A percentile compares a stretch with the other conserved stretches of the same genome.
These are phyloP conservation scores for Fusarium devonianum DNA, from an alignment of 2,329 filamentous ascomycete species.

Conservation along the genomic window DNA sequence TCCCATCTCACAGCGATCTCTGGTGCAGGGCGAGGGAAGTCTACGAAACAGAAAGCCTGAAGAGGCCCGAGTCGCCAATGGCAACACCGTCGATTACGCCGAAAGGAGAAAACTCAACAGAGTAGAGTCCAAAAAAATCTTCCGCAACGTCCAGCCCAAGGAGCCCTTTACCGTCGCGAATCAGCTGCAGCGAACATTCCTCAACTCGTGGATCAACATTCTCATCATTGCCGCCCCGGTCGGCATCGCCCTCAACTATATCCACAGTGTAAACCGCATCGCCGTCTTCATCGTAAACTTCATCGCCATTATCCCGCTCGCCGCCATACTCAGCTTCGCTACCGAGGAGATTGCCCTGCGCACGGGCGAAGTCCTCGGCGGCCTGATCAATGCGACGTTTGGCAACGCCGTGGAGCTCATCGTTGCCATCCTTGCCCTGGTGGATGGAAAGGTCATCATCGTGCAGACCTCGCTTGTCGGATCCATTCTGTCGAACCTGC, in stretches of 20 bases:
- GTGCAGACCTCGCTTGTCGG: constrained; percentile 93
- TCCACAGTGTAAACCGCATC: constrained; percentile 60
- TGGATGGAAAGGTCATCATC: constrained; percentile 77
- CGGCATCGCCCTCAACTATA: constrained; percentile 78
- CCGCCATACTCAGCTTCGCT: constrained; percentile 84
- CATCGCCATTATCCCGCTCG: constrained; percentile 88
- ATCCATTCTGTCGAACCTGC: constrained; percentile 87
- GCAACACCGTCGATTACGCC: constrained; percentile 27
- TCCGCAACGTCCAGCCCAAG: constrained; percentile 58
- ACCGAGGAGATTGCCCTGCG: constrained; percentile 88
- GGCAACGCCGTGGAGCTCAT: constrained; percentile 93
- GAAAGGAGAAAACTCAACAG: constrained; percentile 47
- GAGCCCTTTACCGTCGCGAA: constrained; percentile 66
- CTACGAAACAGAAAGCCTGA: constrained; percentile 46
- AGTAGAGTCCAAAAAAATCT: constrained; percentile 52
- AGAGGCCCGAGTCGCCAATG: constrained; percentile 18
- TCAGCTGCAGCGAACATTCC: constrained; percentile 76
- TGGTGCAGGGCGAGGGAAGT: constrained; percentile 32
- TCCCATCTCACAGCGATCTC: constrained; percentile 27
- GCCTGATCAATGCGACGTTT: constrained; percentile 88
- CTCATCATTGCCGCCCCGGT: constrained; percentile 79
- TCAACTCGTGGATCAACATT: constrained; percentile 88
- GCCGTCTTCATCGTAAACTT: constrained; percentile 90
- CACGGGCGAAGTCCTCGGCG: constrained; percentile 85
- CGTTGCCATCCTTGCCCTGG: constrained; percentile 83